Conservation (phyloP, 495 filamentous ascomycete species). For the Hyaloscypha finlandica region DNA sequence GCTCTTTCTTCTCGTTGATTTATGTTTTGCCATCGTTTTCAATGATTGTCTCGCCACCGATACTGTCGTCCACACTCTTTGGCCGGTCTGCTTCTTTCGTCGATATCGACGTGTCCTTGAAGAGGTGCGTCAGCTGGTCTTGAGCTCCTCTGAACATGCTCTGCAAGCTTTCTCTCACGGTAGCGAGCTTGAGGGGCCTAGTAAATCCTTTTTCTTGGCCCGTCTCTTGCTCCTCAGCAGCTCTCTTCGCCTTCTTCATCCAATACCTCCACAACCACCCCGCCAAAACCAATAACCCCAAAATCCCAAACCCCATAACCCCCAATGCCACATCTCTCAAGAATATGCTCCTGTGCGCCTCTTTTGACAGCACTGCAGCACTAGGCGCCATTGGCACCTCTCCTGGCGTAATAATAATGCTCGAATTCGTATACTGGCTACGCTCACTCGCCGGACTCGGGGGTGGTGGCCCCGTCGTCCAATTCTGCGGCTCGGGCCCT, state of each 20-base stretch:
- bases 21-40: background rate
- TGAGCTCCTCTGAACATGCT: background rate
- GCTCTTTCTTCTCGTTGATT: background rate
- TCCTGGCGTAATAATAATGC: conserved; percentile 2
- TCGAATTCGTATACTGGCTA: conserved; percentile 1
- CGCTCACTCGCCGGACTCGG: conserved; percentile 43
- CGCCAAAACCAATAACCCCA: background rate
- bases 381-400: conserved; percentile 7
- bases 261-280: background rate
- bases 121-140: background rate
- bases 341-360: background rate
- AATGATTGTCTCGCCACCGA: background rate
- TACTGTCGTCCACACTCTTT: background rate
- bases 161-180: background rate
- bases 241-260: background rate
- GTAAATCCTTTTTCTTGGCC: background rate
- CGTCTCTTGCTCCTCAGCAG: background rate
- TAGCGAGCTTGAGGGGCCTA: background rate
- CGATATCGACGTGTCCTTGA: background rate
- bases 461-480: conserved; percentile 61
- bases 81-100: background rate
- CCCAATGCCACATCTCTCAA: background rate
- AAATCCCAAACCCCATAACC: background rate
- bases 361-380: background rate
- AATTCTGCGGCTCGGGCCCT: conserved; percentile 50